phyloP scores from a whole-genome alignment of 2,329 filamentous ascomycete genomes.

The Ophiostoma tasmaniense region DNA sequence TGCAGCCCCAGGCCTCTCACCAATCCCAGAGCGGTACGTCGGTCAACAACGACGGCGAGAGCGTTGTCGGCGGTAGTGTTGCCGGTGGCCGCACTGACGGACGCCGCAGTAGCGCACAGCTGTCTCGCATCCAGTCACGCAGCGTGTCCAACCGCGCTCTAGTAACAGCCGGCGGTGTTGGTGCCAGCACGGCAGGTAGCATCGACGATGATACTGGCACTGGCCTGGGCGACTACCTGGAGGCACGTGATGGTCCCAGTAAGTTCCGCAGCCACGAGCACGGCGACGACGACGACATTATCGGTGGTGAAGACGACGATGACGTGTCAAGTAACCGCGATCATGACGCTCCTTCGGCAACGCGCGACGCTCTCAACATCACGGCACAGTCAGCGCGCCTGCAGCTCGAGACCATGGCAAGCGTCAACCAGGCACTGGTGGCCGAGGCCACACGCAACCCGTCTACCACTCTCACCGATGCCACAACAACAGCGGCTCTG shows the following conservation, averaged over 20 bases:
- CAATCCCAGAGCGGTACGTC: constrained; percentile 39
- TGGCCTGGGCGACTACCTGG: constrained; percentile 23
- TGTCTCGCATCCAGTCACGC: constrained; percentile 35
- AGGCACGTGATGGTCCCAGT: constrained; percentile 2
- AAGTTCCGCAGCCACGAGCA: background rate
- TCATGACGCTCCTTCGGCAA: constrained; percentile 62
- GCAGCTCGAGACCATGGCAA: constrained; percentile 81
- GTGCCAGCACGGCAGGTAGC: constrained; percentile 40
- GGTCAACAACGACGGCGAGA: constrained; percentile 37
- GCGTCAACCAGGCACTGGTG: constrained; percentile 75
- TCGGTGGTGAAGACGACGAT: constrained; percentile 59
- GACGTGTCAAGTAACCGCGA: constrained; percentile 63
- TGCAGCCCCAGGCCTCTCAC: constrained; percentile 9
- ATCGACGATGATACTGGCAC: constrained; percentile 36
- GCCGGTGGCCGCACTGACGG: constrained; percentile 31
- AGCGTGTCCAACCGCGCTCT: constrained; percentile 25
- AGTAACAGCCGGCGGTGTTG: constrained; percentile 29
- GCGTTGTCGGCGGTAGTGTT: constrained; percentile 41
- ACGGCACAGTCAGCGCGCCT: constrained; percentile 90
- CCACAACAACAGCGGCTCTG: constrained; percentile 67
- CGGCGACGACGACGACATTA: constrained; percentile 13
- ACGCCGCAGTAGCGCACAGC: constrained; percentile 37
- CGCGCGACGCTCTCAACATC: constrained; percentile 92
- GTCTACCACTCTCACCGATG: constrained; percentile 63
- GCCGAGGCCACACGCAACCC: constrained; percentile 63